Evolutionary conservation across 352 stramenopile genomes (phyloP).

Genomic region (Phytophthora pisi): DNA sequence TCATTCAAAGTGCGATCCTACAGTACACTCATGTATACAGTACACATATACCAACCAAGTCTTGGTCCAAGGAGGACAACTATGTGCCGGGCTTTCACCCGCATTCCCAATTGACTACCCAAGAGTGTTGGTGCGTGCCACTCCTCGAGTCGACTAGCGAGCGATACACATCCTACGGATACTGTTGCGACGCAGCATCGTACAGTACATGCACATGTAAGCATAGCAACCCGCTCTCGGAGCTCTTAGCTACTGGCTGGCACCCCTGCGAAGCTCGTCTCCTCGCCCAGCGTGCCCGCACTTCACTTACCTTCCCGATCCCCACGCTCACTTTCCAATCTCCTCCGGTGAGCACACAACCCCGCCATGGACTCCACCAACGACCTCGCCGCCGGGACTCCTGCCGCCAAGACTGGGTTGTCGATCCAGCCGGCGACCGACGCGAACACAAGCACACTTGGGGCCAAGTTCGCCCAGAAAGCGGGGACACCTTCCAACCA

Average conservation of each 20-base stretch:
- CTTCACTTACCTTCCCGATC: neutral
- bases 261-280: neutral
- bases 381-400: neutral
- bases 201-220: neutral
- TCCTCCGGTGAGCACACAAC: neutral
- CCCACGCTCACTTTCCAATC: constrained; percentile 6
- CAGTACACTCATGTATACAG: too few species aligned
- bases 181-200: neutral
- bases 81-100: too few species aligned
- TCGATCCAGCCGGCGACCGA: constrained; percentile 4
- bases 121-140: neutral
- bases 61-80: too few species aligned
- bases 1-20: too few species aligned
- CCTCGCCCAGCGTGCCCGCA: neutral
- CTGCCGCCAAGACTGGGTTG: neutral
- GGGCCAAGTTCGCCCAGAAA: constrained; percentile 10
- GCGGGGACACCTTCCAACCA: constrained; percentile 5
- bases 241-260: neutral
- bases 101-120: neutral
- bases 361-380: constrained; percentile 4
- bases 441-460: neutral
- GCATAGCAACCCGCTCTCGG: too few species aligned
- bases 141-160: too few species aligned
- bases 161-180: neutral
- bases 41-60: too few species aligned